Base-by-base conservation (phyloP, 23 red algal species). In the Gracilariopsis chorda region DNA sequence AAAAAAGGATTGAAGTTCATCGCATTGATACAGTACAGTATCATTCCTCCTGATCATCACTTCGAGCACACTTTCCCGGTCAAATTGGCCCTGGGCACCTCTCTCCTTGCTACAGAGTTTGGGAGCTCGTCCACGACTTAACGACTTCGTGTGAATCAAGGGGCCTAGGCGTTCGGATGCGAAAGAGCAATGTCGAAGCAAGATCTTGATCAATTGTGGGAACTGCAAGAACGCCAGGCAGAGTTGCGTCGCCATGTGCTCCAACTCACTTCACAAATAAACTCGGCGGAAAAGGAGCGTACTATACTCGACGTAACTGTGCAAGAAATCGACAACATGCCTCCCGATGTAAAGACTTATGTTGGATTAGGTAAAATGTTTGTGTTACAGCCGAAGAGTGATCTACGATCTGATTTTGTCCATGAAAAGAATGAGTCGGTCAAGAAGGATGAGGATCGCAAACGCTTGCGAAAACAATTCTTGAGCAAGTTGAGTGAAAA, bases 101-200 rank as follows among this genome's bases (percentile, higher is more conserved):
- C n/a, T n/a, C n/a, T n/a, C n/a, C n/a, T n/a, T n/a, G n/a, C n/a
- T n/a, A n/a, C n/a, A n/a, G n/a, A n/a, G n/a, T n/a, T n/a, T n/a
- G n/a, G n/a, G n/a, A n/a, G n/a, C n/a, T n/a, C n/a, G n/a, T n/a
- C n/a, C n/a, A n/a, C n/a, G n/a, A n/a, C n/a, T n/a, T n/a, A n/a
- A n/a, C n/a, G n/a, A n/a, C n/a, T n/a, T n/a, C n/a, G n/a, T n/a
- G n/a, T n/a, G n/a, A n/a, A n/a, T n/a, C n/a, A n/a, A n/a, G n/a
- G n/a, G n/a, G n/a, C n/a, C n/a, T n/a, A n/a, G n/a, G n/a, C n/a
- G n/a, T n/a, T n/a, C n/a, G n/a, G n/a, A n/a, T n/a, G n/a, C n/a
- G n/a, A n/a, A n/a, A n/a, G n/a, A n/a, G n/a, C n/a, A 64, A 91
- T 91, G 88, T 82, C 88, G 4, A 79, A 80, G 32, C 88, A 91